Conservation (phyloP, 2,329 filamentous ascomycete genomes). For the Chaetoscypha palmicola region DNA sequence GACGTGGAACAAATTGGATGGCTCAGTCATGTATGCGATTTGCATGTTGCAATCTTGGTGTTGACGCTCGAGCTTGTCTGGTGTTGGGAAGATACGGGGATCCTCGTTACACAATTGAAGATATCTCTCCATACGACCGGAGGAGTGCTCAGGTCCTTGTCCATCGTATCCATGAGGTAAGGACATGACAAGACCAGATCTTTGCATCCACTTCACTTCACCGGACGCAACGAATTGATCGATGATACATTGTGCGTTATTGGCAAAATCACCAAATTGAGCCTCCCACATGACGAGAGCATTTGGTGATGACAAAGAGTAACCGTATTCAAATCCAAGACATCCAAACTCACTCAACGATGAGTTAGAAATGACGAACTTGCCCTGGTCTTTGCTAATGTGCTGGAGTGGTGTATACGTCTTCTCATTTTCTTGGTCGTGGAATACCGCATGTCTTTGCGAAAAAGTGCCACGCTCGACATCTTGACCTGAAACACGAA, state of each 20-base stretch:
- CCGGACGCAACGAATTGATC: slow-evolving; percentile 98
- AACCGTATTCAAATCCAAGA: slow-evolving; percentile 97
- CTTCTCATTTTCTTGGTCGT: slow-evolving; percentile 90
- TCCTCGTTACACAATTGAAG: slow-evolving; percentile 97
- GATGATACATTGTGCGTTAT: slow-evolving; percentile 98
- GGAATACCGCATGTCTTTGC: slow-evolving; percentile 92
- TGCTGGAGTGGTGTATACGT: slow-evolving; percentile 92
- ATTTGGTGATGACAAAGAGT: slow-evolving; percentile 93
- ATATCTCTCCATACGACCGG: slow-evolving; percentile 93
- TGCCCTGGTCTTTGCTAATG: slow-evolving; percentile 83
- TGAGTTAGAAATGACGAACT: slow-evolving; percentile 95
- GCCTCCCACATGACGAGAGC: slow-evolving; percentile 99
- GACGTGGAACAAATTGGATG: slow-evolving; percentile 93
- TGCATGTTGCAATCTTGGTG: slow-evolving; percentile 99
- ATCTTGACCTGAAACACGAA: slow-evolving; percentile 96
- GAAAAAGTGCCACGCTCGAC: slow-evolving; percentile 99
- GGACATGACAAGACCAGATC: slow-evolving; percentile 92
- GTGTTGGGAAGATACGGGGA: slow-evolving; percentile 80
- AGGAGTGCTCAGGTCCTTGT: slow-evolving; percentile 97
- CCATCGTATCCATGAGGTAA: slow-evolving; percentile 97
- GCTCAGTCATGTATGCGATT: slow-evolving; percentile 94
- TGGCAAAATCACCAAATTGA: slow-evolving; percentile 98
- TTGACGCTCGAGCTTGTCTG: slow-evolving; percentile 87
- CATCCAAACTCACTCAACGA: slow-evolving; percentile 65
- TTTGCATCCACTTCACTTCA: slow-evolving; percentile 98